Evolutionary conservation across 2,329 filamentous ascomycete genomes (phyloP).

Genomic region (Nigrograna mackinnonii): DNA sequence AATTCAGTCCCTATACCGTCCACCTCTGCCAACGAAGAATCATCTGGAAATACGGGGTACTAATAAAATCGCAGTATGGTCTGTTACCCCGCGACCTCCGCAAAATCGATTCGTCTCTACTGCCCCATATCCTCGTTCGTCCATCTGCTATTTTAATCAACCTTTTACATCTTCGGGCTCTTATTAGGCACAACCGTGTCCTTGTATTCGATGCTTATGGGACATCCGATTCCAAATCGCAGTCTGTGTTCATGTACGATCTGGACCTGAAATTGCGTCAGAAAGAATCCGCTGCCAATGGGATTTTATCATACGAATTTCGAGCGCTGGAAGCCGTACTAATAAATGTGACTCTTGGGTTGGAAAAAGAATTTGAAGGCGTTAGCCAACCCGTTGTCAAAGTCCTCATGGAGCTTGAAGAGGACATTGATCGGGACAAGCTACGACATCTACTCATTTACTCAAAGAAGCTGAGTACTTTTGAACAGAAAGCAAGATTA

Average conservation of each 20-base stretch:
- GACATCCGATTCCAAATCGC: conserved; percentile 90
- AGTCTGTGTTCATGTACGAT: conserved; percentile 98
- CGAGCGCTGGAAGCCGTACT: conserved; percentile 93
- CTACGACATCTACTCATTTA: conserved; percentile 87
- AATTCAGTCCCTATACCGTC: too few species aligned
- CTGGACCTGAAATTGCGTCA: conserved; percentile 90
- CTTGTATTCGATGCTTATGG: conserved; percentile 96
- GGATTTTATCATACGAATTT: conserved; percentile 86
- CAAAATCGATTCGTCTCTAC: conserved; percentile 95
- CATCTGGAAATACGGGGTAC: too few species aligned
- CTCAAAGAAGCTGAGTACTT: conserved; percentile 93
- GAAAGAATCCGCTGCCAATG: conserved; percentile 60
- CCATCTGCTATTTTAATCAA: conserved; percentile 94
- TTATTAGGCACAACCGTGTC: conserved; percentile 93
- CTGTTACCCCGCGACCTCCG: conserved; percentile 91
- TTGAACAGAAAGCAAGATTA: conserved; percentile 94
- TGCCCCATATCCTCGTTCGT: conserved; percentile 93
- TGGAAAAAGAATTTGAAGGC: conserved; percentile 93
- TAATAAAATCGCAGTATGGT: conserved; percentile 67
- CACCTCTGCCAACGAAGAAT: not conserved
- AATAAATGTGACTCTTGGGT: conserved; percentile 86
- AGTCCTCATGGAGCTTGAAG: conserved; percentile 87
- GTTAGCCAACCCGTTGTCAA: conserved; percentile 90
- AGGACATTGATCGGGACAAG: conserved; percentile 95
- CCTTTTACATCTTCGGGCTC: conserved; percentile 89